A percentile compares a stretch with the other conserved stretches of the same genome.
These are phyloP conservation scores for Umbilicaria muhlenbergii DNA, from an alignment of 495 filamentous ascomycete genomes.

Conservation along the genomic window DNA sequence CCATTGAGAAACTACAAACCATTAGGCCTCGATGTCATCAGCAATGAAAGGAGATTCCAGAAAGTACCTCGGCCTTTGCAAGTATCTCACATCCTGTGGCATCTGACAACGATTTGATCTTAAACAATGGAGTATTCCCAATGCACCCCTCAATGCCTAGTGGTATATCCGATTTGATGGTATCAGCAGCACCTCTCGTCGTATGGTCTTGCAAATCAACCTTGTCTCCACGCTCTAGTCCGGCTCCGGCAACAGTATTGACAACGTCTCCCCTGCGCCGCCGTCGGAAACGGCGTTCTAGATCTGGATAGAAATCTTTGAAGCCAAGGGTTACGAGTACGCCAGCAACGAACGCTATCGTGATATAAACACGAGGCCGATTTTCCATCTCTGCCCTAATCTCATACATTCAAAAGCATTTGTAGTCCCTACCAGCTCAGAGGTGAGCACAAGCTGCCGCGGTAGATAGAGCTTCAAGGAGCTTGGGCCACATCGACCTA, in stretches of 20 bases:
- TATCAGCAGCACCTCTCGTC: not conserved
- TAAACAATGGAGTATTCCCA: constrained; percentile 82
- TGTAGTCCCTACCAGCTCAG: no score
- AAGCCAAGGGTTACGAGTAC: constrained; percentile 55
- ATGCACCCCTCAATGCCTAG: constrained; percentile 87
- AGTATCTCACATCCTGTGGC: constrained; percentile 89
- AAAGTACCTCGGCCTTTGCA: constrained; percentile 69
- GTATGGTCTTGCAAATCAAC: not conserved
- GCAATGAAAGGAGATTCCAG: not conserved
- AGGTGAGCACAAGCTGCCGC: not conserved
- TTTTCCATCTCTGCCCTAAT: constrained; percentile 7
- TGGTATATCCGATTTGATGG: constrained; percentile 17
- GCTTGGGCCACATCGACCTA: not conserved
- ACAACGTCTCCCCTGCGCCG: constrained; percentile 8
- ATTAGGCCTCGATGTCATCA: not conserved
- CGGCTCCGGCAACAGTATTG: constrained; percentile 1
- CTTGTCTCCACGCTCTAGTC: not conserved
- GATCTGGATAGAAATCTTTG: constrained; percentile 58
- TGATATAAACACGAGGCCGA: constrained; percentile 27
- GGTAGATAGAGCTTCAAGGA: not conserved
- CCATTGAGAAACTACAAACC: constrained; percentile 67
- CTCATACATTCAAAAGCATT: no score
- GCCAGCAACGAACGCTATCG: constrained; percentile 59
- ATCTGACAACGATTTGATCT: constrained; percentile 74
- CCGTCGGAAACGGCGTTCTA: constrained; percentile 44